Conservation (phyloP, 805 yeast genomes). For the Clavispora fructus region DNA sequence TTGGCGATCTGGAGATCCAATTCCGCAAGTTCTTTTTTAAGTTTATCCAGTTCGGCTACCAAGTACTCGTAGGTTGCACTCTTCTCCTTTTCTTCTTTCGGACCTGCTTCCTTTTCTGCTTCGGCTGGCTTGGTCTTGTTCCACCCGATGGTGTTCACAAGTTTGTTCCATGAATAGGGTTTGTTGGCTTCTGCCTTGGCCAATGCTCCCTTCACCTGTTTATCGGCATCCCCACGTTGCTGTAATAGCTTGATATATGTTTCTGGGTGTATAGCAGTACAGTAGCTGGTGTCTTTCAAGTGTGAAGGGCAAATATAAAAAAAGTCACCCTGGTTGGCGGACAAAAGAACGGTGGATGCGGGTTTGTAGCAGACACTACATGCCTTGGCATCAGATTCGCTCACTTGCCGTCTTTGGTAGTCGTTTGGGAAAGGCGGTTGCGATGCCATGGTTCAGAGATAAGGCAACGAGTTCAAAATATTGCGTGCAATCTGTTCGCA, state of each 20-base stretch:
- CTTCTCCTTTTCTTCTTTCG: slow-evolving; percentile 9
- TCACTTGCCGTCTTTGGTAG: slow-evolving; percentile 40
- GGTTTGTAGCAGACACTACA: slow-evolving; percentile 51
- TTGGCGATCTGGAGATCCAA: slow-evolving; percentile 18
- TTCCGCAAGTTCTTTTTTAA: slow-evolving; percentile 14
- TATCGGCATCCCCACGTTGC: slow-evolving; percentile 17
- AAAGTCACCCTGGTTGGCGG: slow-evolving; percentile 45
- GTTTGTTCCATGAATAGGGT: slow-evolving; percentile 32
- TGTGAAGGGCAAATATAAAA: slow-evolving; percentile 49
- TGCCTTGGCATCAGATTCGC: slow-evolving; percentile 36
- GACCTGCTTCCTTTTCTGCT: slow-evolving; percentile 20
- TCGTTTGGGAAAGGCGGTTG: slow-evolving; percentile 25
- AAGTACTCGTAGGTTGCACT: slow-evolving; percentile 15
- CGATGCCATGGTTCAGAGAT: slow-evolving; percentile 3
- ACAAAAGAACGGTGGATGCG: slow-evolving; percentile 39
- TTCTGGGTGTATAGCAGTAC: slow-evolving; percentile 31
- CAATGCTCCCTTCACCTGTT: slow-evolving; percentile 16
- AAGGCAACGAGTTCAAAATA: not conserved
- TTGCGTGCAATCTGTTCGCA: not conserved
- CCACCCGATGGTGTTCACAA: slow-evolving; percentile 16
- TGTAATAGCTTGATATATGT: slow-evolving; percentile 25
- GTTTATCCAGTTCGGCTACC: slow-evolving; percentile 11
- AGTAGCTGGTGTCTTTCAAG: slow-evolving; percentile 44
- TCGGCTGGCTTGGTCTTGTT: slow-evolving; percentile 11
- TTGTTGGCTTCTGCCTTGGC: slow-evolving; percentile 22